These are phyloP conservation scores for Aspergillus puulaauensis DNA, from an alignment of 2,329 filamentous ascomycete genomes.

Conservation along the genomic window DNA sequence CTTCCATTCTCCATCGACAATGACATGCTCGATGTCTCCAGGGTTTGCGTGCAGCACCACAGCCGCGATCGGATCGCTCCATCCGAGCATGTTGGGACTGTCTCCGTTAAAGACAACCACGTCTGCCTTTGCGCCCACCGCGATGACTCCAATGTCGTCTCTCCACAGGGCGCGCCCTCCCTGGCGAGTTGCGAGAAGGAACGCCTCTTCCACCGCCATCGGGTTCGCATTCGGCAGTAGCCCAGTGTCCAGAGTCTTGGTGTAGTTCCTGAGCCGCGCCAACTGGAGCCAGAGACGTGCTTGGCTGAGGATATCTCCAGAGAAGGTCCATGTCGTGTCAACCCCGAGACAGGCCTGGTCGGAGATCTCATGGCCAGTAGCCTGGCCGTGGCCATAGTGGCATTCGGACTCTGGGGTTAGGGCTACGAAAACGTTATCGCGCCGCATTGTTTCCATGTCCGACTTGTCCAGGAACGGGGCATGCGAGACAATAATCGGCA, in stretches of 20 bases:
- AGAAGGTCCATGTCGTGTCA: conserved; percentile 56
- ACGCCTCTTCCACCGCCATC: conserved; percentile 6
- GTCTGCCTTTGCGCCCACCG: conserved; percentile 43
- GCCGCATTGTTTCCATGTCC: conserved; percentile 46
- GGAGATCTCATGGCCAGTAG: conserved; percentile 42
- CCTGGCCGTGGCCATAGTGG: conserved; percentile 58
- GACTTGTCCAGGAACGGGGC: conserved; percentile 45
- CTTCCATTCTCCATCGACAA: conserved; percentile 5
- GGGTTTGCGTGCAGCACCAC: conserved; percentile 50
- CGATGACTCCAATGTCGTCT: conserved; percentile 2
- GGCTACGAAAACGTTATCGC: conserved; percentile 54
- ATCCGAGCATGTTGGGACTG: conserved; percentile 52
- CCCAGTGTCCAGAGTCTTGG: not conserved
- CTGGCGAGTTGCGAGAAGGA: conserved; percentile 2
- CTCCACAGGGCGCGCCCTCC: conserved; percentile 3
- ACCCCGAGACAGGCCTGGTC: conserved; percentile 56
- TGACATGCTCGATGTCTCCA: conserved; percentile 1
- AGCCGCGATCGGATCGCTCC: conserved; percentile 57
- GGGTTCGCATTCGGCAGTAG: conserved; percentile 2
- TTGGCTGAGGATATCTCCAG: conserved; percentile 52
- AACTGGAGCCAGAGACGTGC: conserved; percentile 49
- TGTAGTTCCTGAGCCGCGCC: not conserved
- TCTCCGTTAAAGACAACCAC: conserved; percentile 54
- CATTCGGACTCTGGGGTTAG: conserved; percentile 61
- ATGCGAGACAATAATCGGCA: conserved; percentile 40